These are phyloP conservation scores for Aureobasidium sp. DNA, from an alignment of 2,329 filamentous ascomycete species.

Conservation along the genomic window DNA sequence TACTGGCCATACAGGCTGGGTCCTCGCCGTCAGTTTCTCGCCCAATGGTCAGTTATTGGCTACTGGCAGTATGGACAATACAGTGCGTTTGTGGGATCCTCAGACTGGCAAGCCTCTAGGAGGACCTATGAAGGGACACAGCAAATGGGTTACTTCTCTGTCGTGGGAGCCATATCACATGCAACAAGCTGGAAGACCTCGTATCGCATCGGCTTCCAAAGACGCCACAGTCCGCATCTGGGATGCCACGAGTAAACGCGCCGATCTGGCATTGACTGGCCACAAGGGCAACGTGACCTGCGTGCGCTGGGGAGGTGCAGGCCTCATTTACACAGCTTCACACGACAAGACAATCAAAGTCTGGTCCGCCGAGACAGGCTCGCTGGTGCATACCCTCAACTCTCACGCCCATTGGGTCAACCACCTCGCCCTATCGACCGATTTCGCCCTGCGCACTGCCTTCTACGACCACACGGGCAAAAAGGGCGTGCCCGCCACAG, in stretches of 20 bases:
- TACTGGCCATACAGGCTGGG: slow-evolving; percentile 84
- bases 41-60: slow-evolving; percentile 75
- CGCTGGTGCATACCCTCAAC: slow-evolving; percentile 68
- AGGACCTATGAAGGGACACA: slow-evolving; percentile 71
- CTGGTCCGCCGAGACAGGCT: slow-evolving; percentile 77
- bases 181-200: slow-evolving; percentile 64
- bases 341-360: slow-evolving; percentile 91
- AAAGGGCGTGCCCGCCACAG: slow-evolving; percentile 55
- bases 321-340: slow-evolving; percentile 73
- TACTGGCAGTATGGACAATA: slow-evolving; percentile 89
- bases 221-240: slow-evolving; percentile 84
- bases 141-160: slow-evolving; percentile 80
- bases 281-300: slow-evolving; percentile 87
- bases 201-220: slow-evolving; percentile 81
- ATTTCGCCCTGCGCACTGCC: slow-evolving; percentile 77
- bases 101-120: slow-evolving; percentile 69
- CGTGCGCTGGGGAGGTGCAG: slow-evolving; percentile 90
- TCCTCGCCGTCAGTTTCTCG: slow-evolving; percentile 79
- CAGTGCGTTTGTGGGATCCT: slow-evolving; percentile 82
- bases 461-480: slow-evolving; percentile 78
- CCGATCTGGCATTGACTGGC: slow-evolving; percentile 76
- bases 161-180: slow-evolving; percentile 92
- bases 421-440: slow-evolving; percentile 85
- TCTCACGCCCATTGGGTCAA: slow-evolving; percentile 94
- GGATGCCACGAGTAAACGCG: slow-evolving; percentile 69